Evolutionary conservation across 192 early-diverging fungal species (phyloP), one percentile per base, ranked within the genome.

Genomic region (Coemansia biformis): DNA sequence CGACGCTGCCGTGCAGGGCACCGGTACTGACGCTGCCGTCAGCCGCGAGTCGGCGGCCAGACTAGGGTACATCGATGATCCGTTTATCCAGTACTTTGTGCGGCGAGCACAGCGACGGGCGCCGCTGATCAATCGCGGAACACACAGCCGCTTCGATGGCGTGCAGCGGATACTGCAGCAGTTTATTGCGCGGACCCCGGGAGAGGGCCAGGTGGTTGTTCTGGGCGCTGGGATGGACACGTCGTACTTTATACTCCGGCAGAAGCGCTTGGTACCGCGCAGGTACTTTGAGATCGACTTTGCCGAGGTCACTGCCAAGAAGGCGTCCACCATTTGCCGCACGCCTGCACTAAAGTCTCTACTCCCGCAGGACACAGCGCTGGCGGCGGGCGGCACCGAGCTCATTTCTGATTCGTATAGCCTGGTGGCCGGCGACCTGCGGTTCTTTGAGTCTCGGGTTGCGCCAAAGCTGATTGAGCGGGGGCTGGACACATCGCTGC

Each of bases 161-260:
- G 48, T 98, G 14, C 83, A 94, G 39, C 43, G 52, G 12, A 43
- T 89, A 2, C 71, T 91, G 2, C 58, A 57, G 9, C 69, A 78
- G 24, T 98, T 94, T 50, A 57, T 87, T 16, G 24, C 40, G 28
- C 46, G 34, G 19, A 12, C 34, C 0, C 26, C 16, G 31, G 16
- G 34, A 1, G 49, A 6, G 3, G 24, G 51, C 14, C 69, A 98
- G 59, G 84, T 98, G 33, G 85, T 98, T 0, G 78, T 81, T 0
- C 53, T 96, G 8, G 96, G 96, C 12, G 90, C 90, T 6, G 96
- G 96, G 2, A 86, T 85, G 38, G 96, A 98, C 55, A 96, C 96
- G 0, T 79, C 92, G 16, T 96, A 86, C 50, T 95, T 96, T 63
- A 51, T 80, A 14, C 67, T 89, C 38, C 84, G 87, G 74, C 85